Base-by-base conservation (phyloP, 2,329 filamentous ascomycete genomes). In the Colletotrichum falcatum region DNA sequence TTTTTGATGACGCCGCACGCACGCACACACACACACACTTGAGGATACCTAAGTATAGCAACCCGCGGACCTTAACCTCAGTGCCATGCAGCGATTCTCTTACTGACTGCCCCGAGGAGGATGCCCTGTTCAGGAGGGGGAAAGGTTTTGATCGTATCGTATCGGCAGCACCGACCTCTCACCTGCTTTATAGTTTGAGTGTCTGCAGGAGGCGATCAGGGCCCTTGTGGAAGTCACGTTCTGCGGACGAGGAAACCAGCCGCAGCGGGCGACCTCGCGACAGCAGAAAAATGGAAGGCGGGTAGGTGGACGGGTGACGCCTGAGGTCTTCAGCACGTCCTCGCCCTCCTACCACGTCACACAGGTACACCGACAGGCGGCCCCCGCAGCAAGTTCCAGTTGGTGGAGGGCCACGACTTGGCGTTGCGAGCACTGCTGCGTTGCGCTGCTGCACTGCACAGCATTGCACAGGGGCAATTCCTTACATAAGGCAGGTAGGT, bases 111-210 rank as follows among this genome's bases (percentile, higher is more conserved):
- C n/a, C n/a, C n/a, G n/a, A n/a, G n/a, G n/a, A n/a, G n/a, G n/a
- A n/a, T n/a, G n/a, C n/a, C n/a, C n/a, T n/a, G n/a, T n/a, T n/a
- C n/a, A n/a, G 30, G 30, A 3, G 30, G n/a, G 8, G 16, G 23
- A 28, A 20, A 30, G 54, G 54, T 30, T 48, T 49, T 7, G 60
- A 16, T 12, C 20, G 53, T 30, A 37, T 64, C 33, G 54, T n/a
- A n/a, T n/a, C n/a, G n/a, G n/a, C n/a, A n/a, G 61, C 67, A 67
- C 44, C 35, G 53, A 46, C 68, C 66, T 67, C 54, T 68, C 53
- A 48, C 59, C 64, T 42, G 64, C 58, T 71, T 71, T 71, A 68
- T 58, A 63, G 68, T 71, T 71, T 60, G 30, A 20, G 12, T 61
- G 37, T 54, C 64, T 63, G 60, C 60, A 62, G 49, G 53, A 42